Conservation (phyloP, 306 rosid species). For the Mimosa pudica region DNA sequence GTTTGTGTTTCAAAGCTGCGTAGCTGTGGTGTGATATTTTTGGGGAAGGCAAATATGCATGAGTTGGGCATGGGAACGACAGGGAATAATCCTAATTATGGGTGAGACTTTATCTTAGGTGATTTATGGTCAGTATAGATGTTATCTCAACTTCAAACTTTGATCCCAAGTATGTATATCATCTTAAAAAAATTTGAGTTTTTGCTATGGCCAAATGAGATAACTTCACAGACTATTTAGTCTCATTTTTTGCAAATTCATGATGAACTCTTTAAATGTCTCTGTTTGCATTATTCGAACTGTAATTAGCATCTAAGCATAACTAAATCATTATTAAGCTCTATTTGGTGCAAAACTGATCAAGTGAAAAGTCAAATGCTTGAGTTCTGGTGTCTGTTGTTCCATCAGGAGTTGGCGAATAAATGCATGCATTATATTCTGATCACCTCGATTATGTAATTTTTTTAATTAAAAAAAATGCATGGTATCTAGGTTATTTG, state of each 20-base stretch:
- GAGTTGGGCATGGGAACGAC: constrained; percentile 98
- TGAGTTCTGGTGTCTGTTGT: background rate
- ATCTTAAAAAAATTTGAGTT: no score
- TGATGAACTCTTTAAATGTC: constrained; percentile 2
- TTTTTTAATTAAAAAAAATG: background rate
- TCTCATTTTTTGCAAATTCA: background rate
- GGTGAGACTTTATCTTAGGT: constrained; percentile 53
- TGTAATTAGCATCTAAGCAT: constrained; percentile 8
- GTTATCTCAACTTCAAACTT: constrained; percentile 21
- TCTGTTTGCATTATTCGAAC: constrained; percentile 24
- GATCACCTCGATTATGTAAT: background rate
- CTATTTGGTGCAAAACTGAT: constrained; percentile 2
- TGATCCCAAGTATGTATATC: background rate
- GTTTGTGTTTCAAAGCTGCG: constrained; percentile 74
- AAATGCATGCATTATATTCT: background rate
- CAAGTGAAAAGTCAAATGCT: constrained; percentile 22
- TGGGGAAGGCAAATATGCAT: constrained; percentile 98
- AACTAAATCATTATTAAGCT: constrained; percentile 13
- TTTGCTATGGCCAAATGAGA: no score
- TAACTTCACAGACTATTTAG: background rate
- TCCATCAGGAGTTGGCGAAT: background rate
- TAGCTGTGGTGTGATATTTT: constrained; percentile 79
- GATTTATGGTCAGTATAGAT: constrained; percentile 28
- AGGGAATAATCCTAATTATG: constrained; percentile 88
- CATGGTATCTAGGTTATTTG: background rate